Percentiles rank a stretch among this genome's conserved stretches.
Evolutionary conservation across 2,329 filamentous ascomycete species (phyloP).

Genomic region (Fusarium miscanthi): DNA sequence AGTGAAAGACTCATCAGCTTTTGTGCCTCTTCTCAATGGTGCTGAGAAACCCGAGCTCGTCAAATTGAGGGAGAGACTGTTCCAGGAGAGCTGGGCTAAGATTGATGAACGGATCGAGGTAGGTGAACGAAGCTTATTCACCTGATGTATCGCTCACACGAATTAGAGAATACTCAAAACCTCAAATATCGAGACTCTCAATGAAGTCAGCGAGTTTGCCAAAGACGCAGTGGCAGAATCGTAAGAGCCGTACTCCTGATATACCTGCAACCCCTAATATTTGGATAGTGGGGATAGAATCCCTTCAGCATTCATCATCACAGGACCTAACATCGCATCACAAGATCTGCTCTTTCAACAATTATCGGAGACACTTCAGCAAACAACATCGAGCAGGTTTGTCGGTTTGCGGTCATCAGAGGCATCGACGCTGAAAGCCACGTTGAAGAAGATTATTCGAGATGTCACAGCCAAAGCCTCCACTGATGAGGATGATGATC

Average conservation of each 20-base stretch:
- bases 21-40: constrained; percentile 66
- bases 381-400: constrained; percentile 64
- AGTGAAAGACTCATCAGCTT: constrained; percentile 48
- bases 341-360: constrained; percentile 80
- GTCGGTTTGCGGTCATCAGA: constrained; percentile 77
- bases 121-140: not conserved
- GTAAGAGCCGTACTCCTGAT: constrained; percentile 40
- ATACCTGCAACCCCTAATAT: constrained; percentile 30
- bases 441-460: constrained; percentile 78
- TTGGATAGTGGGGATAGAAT: constrained; percentile 60
- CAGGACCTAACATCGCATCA: constrained; percentile 81
- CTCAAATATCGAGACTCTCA: constrained; percentile 70
- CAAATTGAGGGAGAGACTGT: constrained; percentile 67
- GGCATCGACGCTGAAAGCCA: constrained; percentile 77
- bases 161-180: constrained; percentile 66
- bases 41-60: constrained; percentile 62
- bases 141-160: constrained; percentile 39
- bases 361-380: constrained; percentile 67
- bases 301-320: constrained; percentile 78
- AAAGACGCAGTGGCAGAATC: constrained; percentile 50
- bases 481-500: constrained; percentile 69
- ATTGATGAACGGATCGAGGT: constrained; percentile 72
- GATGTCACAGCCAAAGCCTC: constrained; percentile 64
- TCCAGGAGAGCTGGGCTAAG: constrained; percentile 70
- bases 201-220: constrained; percentile 68